A percentile compares a stretch with the other conserved stretches of the same genome.
phyloP scores from a whole-genome alignment of 2,329 filamentous ascomycete genomes.

The Claviceps citrina region DNA sequence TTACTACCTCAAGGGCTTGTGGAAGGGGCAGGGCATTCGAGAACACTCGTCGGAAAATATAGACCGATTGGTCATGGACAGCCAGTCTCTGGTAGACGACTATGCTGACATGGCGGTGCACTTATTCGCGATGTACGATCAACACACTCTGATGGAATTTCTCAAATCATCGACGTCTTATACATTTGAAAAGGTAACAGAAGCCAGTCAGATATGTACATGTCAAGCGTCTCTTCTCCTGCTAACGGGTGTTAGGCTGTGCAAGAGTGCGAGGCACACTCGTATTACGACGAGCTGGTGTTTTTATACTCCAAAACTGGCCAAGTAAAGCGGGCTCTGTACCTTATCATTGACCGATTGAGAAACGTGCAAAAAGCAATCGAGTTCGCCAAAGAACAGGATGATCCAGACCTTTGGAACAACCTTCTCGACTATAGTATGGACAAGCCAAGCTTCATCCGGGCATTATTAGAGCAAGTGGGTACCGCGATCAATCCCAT shows the following conservation, averaged over 20 bases:
- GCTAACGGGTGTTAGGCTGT: constrained; percentile 34
- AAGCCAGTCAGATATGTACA: background rate
- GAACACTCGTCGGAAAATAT: constrained; percentile 37
- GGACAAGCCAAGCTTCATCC: constrained; percentile 93
- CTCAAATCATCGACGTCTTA: constrained; percentile 74
- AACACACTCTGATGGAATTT: constrained; percentile 69
- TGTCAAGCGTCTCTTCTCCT: background rate
- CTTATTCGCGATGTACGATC: constrained; percentile 74
- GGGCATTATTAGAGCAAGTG: constrained; percentile 79
- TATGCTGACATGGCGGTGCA: constrained; percentile 78
- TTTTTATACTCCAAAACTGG: constrained; percentile 92
- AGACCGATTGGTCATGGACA: constrained; percentile 43
- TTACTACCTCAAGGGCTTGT: constrained; percentile 80
- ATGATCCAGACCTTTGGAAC: constrained; percentile 86
- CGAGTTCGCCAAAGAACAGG: constrained; percentile 81
- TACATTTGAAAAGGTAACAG: constrained; percentile 57
- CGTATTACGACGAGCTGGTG: constrained; percentile 85
- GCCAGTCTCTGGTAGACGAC: constrained; percentile 58
- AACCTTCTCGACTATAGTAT: constrained; percentile 90
- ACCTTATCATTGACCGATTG: constrained; percentile 85
- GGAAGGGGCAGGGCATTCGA: constrained; percentile 55
- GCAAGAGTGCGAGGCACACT: constrained; percentile 62
- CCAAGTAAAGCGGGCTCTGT: constrained; percentile 79
- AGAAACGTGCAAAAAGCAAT: constrained; percentile 87
- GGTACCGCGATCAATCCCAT: constrained; percentile 90